These are phyloP conservation scores for Leptosphaerulina australis DNA, from an alignment of 2,329 filamentous ascomycete species.

Conservation along the genomic window DNA sequence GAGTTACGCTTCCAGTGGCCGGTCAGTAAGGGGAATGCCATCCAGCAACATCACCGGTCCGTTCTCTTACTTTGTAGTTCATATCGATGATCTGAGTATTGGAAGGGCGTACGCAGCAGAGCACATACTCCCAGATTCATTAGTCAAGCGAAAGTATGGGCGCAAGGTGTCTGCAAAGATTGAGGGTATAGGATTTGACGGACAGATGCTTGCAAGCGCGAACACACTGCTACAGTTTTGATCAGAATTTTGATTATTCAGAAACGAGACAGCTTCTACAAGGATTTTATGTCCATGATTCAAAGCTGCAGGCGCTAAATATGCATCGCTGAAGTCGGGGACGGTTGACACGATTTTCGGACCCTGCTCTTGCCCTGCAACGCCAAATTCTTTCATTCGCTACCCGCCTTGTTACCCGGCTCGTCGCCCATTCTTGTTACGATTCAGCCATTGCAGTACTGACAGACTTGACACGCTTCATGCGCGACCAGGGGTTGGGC, in stretches of 20 bases:
- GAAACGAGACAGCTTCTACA: background rate
- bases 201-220: conserved; percentile 21
- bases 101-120: conserved; percentile 43
- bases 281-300: background rate
- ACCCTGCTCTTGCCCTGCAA: conserved; percentile 1
- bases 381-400: conserved; percentile 2
- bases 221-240: conserved; percentile 1
- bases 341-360: background rate
- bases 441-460: conserved; percentile 16
- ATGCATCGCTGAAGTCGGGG: background rate
- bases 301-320: background rate
- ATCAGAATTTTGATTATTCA: background rate
- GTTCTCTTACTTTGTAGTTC: conserved; percentile 42
- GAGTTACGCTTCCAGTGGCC: conserved; percentile 17
- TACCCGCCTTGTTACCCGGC: conserved; percentile 1
- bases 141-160: conserved; percentile 19
- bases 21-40: conserved; percentile 22
- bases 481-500: conserved; percentile 21
- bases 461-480: conserved; percentile 21
- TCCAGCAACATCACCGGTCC: conserved; percentile 45
- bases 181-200: conserved; percentile 41
- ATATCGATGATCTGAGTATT: conserved; percentile 25
- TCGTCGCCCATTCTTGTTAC: background rate
- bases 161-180: conserved; percentile 23
- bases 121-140: conserved; percentile 20